Conservation (phyloP, 2,329 filamentous ascomycete genomes). For the Xylaria polymorpha region DNA sequence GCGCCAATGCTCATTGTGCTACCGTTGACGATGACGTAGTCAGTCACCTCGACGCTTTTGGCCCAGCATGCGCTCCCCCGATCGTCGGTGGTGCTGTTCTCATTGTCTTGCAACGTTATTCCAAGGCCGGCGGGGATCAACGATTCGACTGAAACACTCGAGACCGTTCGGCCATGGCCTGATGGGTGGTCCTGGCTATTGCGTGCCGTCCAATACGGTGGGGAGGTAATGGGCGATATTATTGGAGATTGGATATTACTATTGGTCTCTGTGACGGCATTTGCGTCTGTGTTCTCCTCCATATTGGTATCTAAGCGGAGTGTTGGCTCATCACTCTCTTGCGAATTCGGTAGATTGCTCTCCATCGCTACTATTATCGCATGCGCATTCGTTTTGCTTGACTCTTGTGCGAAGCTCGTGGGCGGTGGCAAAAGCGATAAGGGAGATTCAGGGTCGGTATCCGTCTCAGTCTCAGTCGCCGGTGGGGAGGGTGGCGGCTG, state of each 20-base stretch:
- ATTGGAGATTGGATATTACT: conserved; percentile 20
- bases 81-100: conserved; percentile 61
- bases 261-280: conserved; percentile 1
- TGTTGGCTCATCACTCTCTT: conserved; percentile 10
- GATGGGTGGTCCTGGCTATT: conserved; percentile 31
- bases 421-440: conserved; percentile 23
- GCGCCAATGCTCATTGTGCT: conserved; percentile 75
- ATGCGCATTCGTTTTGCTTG: conserved; percentile 17
- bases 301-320: conserved; percentile 21
- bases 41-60: conserved; percentile 69
- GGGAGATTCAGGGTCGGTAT: conserved; percentile 35
- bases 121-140: conserved; percentile 59
- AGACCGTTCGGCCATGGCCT: conserved; percentile 56
- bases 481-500: conserved; percentile 48
- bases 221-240: conserved; percentile 44
- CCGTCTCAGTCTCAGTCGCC: conserved; percentile 48
- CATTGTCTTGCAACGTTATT: conserved; percentile 73
- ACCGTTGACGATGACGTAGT: conserved; percentile 68
- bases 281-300: conserved; percentile 11
- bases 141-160: conserved; percentile 60
- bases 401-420: background rate
- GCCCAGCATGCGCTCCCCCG: conserved; percentile 68
- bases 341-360: background rate
- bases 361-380: background rate
- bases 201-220: conserved; percentile 54